Base-by-base conservation (phyloP, 2,329 filamentous ascomycete species). In the Penicillium corylophilum region DNA sequence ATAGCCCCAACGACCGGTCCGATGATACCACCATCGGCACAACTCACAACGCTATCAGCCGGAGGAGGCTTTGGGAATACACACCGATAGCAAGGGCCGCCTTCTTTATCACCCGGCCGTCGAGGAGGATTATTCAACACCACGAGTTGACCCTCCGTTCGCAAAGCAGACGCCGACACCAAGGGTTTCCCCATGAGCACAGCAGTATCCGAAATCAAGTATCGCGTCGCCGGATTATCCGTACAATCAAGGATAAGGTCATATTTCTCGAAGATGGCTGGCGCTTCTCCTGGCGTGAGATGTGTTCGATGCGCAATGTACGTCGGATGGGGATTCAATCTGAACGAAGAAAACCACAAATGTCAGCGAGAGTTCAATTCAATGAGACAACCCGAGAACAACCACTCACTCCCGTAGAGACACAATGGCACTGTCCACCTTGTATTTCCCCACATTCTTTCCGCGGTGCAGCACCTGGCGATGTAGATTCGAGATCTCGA, bases 161-260 rank as follows among this genome's bases (percentile, higher is more conserved):
- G 85, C 22, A 97, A 81, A 0, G 94, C 93, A 0, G 92, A 95
- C 1, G 93, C 94, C 3, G 91, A 96, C 12, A 97, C 83, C 15
- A 99, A 81, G 0, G 90, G 85, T 65, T 90, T 94, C 2, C 80
- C 75, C 0, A 92, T 78, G 4, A 96, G 77, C 9, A 96, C 88
- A 61, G 90, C 95, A 15, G 88, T 83, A 67, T 99, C 94, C 0
- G 90, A 96, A 58, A 97, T 89, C 41, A 97, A 82, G 69, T 99
- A 97, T 39, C 94, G 88, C 0, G 90, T 89, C 1, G 89, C 87
- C 0, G 94, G 93, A 59, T 93, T 91, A 71, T 99, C 94, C 9
- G 93, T 97, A 70, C 94, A 99, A 71, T 99, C 94, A 12, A 99
- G 83, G 1, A 97, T 84, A 1, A 96, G 62, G 63, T 96, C 90